Evolutionary conservation across 2,329 filamentous ascomycete species (phyloP).

Genomic region (Cladosporium oxysporum): DNA sequence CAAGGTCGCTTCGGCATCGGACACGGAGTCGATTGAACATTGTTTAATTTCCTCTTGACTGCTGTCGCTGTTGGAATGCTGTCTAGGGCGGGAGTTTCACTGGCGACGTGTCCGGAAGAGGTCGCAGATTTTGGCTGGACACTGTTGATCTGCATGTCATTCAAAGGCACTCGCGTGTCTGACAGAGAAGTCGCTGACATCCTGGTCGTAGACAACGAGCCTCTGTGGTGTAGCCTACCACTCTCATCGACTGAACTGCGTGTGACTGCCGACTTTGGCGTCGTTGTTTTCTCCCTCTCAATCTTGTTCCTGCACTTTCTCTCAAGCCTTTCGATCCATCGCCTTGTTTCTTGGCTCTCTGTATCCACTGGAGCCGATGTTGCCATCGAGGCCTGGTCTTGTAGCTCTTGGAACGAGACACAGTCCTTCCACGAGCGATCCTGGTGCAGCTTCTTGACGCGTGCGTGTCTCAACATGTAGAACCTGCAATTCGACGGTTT

Average conservation of each 20-base stretch:
- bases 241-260: not conserved
- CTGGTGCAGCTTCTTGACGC: conserved; percentile 73
- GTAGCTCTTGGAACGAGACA: conserved; percentile 69
- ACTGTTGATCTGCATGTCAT: not conserved
- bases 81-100: not conserved
- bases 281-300: conserved; percentile 31
- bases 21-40: not conserved
- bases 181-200: not conserved
- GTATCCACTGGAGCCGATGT: conserved; percentile 52
- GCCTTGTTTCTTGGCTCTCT: conserved; percentile 61
- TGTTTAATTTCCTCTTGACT: not conserved
- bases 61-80: not conserved
- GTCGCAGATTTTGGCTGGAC: not conserved
- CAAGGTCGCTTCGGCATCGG: not conserved
- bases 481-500: conserved; percentile 68
- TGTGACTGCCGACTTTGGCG: conserved; percentile 24
- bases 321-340: conserved; percentile 65
- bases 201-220: not conserved
- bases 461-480: conserved; percentile 75
- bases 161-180: not conserved
- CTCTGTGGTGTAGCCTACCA: not conserved
- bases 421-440: conserved; percentile 72
- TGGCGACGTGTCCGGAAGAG: not conserved
- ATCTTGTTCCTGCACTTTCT: conserved; percentile 33
- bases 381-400: conserved; percentile 63